Evolutionary conservation across 148 eudicot species (phyloP).

Genomic region (Limonium bicolor): DNA sequence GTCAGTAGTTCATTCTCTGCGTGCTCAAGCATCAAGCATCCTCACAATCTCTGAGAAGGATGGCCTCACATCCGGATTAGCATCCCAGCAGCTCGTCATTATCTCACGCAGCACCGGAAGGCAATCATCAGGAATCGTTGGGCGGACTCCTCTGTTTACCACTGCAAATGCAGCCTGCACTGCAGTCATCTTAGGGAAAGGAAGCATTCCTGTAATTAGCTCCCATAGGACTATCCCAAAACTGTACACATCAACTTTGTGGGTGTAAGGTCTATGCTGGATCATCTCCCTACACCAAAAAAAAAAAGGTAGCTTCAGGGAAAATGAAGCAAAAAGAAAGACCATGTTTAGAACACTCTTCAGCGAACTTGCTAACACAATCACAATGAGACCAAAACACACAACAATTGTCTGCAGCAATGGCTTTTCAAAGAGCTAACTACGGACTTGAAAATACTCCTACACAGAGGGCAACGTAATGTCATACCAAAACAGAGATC

Average conservation of each 20-base stretch:
- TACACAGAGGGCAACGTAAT: too few relatives aligned
- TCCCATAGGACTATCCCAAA: slow-evolving; percentile 97
- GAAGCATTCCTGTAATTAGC: slow-evolving; percentile 87
- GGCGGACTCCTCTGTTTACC: slow-evolving; percentile 88
- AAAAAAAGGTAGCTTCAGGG: not conserved
- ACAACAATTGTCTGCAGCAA: too few relatives aligned
- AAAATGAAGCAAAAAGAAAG: too few relatives aligned
- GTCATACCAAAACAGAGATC: too few relatives aligned
- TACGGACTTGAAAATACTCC: too few relatives aligned
- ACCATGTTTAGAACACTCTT: too few relatives aligned
- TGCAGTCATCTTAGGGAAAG: slow-evolving; percentile 90
- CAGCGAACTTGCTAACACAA: too few relatives aligned
- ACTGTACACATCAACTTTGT: slow-evolving; percentile 92
- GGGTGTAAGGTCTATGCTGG: slow-evolving; percentile 94
- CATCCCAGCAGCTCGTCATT: slow-evolving; percentile 94
- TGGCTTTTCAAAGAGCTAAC: too few relatives aligned
- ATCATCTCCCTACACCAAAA: slow-evolving; percentile 70
- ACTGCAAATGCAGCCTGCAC: slow-evolving; percentile 99
- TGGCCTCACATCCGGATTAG: slow-evolving; percentile 71
- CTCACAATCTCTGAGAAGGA: slow-evolving; percentile 59
- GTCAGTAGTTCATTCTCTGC: slow-evolving; percentile 82
- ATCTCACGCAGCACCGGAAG: slow-evolving; percentile 68
- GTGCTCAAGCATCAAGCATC: slow-evolving; percentile 82
- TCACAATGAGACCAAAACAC: too few relatives aligned
- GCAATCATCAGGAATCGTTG: slow-evolving; percentile 55